phyloP scores from a whole-genome alignment of 2,329 filamentous ascomycete species.

The Trichoderma sp. region DNA sequence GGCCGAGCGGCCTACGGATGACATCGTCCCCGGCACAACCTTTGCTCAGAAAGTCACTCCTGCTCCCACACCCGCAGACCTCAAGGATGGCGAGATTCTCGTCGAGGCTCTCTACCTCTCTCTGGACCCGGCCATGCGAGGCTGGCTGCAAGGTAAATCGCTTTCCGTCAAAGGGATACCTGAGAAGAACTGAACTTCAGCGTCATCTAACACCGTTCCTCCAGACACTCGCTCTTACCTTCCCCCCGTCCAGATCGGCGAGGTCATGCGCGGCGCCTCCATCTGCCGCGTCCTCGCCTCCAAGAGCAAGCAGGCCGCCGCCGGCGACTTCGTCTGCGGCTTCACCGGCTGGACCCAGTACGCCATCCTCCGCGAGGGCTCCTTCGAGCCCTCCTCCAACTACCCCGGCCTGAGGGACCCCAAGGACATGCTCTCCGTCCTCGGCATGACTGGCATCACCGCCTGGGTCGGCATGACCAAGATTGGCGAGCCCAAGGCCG shows the following conservation, averaged over 20 bases:
- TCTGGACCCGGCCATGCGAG: constrained; percentile 75
- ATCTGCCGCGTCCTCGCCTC: constrained; percentile 65
- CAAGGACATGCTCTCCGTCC: constrained; percentile 64
- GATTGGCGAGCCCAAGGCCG: constrained; percentile 66
- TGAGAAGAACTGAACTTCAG: too few species aligned
- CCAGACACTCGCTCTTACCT: constrained; percentile 60
- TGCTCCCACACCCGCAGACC: constrained; percentile 53
- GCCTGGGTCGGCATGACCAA: constrained; percentile 75
- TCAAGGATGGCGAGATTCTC: constrained; percentile 67
- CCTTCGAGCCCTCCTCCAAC: constrained; percentile 46
- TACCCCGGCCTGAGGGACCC: constrained; percentile 47
- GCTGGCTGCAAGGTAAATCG: constrained; percentile 64
- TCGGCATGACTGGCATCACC: constrained; percentile 71
- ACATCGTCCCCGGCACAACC: constrained; percentile 66
- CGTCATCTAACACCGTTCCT: background rate
- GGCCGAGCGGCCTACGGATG: constrained; percentile 61
- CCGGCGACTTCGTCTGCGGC: constrained; percentile 60
- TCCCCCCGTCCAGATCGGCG: constrained; percentile 68
- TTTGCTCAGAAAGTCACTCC: constrained; percentile 58
- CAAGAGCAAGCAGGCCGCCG: constrained; percentile 56
- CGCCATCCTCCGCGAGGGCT: constrained; percentile 58
- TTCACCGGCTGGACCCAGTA: constrained; percentile 68
- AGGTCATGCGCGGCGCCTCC: constrained; percentile 66
- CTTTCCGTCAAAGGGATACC: background rate
- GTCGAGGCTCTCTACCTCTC: constrained; percentile 65